phyloP scores from a whole-genome alignment of 331 rosid genomes.

The Pyrus hybrid region DNA sequence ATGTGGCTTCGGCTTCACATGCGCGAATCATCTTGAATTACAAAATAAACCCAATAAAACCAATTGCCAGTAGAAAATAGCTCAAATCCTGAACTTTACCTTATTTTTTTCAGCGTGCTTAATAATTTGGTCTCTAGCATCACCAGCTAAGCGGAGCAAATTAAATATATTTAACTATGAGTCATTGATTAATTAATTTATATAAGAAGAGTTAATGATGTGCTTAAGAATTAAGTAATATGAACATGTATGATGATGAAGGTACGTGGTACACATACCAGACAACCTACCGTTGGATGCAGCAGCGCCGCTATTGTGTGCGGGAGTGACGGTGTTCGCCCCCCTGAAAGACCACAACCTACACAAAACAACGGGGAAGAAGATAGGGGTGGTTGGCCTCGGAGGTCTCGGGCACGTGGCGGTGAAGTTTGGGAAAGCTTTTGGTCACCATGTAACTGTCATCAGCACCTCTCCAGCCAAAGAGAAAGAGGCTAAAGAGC shows the following conservation, averaged over 20 bases:
- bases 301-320: constrained; percentile 59
- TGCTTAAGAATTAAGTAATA: too few relatives aligned
- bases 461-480: constrained; percentile 68
- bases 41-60: too few relatives aligned
- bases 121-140: neutral
- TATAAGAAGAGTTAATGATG: neutral
- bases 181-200: neutral
- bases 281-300: constrained; percentile 50
- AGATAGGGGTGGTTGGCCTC: constrained; percentile 63
- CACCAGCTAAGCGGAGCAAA: neutral
- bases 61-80: too few relatives aligned
- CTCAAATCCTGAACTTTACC: too few relatives aligned
- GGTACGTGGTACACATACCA: constrained; percentile 68
- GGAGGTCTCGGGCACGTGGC: constrained; percentile 80
- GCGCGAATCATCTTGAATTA: too few relatives aligned
- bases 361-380: constrained; percentile 30
- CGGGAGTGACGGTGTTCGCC: constrained; percentile 58
- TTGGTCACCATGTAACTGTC: constrained; percentile 73
- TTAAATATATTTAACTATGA: too few relatives aligned
- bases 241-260: neutral
- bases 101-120: neutral
- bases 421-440: constrained; percentile 67
- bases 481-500: constrained; percentile 46
- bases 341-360: constrained; percentile 53
- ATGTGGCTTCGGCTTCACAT: too few relatives aligned